Evolutionary conservation across 1,284 basidiomycete species (phyloP).

Genomic region (Gomphus bonarii): DNA sequence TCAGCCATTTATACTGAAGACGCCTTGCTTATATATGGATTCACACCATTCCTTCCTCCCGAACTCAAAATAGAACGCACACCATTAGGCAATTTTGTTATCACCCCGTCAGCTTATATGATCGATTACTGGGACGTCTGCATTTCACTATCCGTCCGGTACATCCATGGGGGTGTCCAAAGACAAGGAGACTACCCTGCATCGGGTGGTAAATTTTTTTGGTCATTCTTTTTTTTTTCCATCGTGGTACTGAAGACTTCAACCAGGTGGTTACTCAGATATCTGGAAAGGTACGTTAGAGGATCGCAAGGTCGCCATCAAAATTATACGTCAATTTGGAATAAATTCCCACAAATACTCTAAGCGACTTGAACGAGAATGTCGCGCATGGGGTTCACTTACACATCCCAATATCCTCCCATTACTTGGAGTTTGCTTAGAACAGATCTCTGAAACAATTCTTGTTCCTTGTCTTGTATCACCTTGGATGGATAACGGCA

Average conservation of each 20-base stretch:
- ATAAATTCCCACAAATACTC: no score
- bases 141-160: not conserved
- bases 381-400: not conserved
- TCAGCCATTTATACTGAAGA: not conserved
- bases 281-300: not conserved
- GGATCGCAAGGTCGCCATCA: not conserved
- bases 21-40: not conserved
- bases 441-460: not conserved
- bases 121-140: not conserved
- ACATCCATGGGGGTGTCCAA: not conserved
- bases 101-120: not conserved
- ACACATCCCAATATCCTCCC: not conserved
- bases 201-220: not conserved
- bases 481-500: constrained; percentile 6
- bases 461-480: not conserved
- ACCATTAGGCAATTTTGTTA: not conserved
- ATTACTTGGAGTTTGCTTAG: not conserved
- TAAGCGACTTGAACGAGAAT: not conserved
- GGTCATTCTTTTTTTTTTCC: no score
- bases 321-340: not conserved
- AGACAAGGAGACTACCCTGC: not conserved
- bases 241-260: not conserved
- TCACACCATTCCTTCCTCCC: not conserved
- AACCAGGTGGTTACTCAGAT: not conserved
- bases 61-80: not conserved